phyloP scores from a whole-genome alignment of 1,284 basidiomycete genomes.

The Rhizoctonia solani region DNA sequence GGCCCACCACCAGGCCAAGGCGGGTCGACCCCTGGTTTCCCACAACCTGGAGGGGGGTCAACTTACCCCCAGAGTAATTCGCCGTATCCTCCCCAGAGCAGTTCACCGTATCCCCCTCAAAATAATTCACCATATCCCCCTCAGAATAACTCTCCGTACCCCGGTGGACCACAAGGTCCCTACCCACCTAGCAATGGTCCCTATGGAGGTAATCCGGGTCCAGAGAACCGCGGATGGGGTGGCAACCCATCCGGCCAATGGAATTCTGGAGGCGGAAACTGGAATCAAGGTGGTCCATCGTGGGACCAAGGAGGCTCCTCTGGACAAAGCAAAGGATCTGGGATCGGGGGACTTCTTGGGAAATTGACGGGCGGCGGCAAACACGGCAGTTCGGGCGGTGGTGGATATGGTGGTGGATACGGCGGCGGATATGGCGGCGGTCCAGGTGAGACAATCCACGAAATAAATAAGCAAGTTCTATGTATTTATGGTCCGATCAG shows the following conservation, averaged over 20 bases:
- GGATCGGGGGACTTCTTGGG: constrained; percentile 6
- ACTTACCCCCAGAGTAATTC: constrained; percentile 38
- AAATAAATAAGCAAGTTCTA: neutral
- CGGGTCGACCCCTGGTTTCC: neutral
- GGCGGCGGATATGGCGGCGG: constrained; percentile 39
- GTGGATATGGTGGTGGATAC: constrained; percentile 38
- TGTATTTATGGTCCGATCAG: constrained; percentile 31
- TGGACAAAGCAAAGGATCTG: neutral
- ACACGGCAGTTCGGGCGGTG: neutral
- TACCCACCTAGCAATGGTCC: constrained; percentile 14
- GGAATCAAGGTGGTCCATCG: no score
- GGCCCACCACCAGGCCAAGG: constrained; percentile 37
- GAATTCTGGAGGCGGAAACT: neutral
- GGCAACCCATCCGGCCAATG: neutral
- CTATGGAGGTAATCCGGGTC: constrained; percentile 1
- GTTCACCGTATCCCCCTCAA: constrained; percentile 44
- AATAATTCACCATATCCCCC: constrained; percentile 44
- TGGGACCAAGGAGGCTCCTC: no score
- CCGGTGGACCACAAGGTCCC: neutral
- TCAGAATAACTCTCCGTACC: constrained; percentile 43
- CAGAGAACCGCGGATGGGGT: neutral
- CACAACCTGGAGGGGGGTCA: neutral
- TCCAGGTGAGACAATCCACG: constrained; percentile 43
- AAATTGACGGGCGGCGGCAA: constrained; percentile 18
- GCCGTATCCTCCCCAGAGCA: constrained; percentile 42